Percentiles rank a stretch among this genome's conserved stretches.
These are phyloP conservation scores for Cadophora malorum DNA, from an alignment of 2,329 filamentous ascomycete species.

Conservation along the genomic window DNA sequence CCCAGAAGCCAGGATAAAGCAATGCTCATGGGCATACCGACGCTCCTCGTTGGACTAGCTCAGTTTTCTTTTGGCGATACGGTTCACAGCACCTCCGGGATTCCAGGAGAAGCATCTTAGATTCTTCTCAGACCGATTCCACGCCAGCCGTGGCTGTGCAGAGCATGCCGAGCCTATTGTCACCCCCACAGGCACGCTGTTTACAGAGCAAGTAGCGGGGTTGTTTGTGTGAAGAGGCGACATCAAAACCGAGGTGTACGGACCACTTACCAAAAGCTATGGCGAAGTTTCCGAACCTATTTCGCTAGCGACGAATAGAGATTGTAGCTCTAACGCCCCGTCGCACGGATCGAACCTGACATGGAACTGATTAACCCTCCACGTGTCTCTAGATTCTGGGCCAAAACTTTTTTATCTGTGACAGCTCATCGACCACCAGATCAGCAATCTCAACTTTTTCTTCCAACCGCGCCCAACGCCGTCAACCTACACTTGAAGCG, in stretches of 20 bases:
- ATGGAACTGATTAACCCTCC: conserved; percentile 2
- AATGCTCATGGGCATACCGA: neutral
- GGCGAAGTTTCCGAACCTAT: neutral
- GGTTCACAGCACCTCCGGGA: neutral
- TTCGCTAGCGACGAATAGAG: neutral
- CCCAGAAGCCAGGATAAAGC: conserved; percentile 14
- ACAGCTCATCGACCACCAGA: conserved; percentile 11
- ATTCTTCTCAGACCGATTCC: neutral
- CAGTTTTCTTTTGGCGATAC: neutral
- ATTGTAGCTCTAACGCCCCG: neutral
- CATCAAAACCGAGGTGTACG: conserved; percentile 5
- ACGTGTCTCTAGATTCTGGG: conserved; percentile 5
- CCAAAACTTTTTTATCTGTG: neutral
- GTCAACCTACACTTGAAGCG: neutral
- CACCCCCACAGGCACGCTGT: neutral
- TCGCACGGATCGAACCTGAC: conserved; percentile 9
- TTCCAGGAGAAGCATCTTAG: neutral
- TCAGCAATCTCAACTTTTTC: conserved; percentile 10
- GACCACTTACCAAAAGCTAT: conserved; percentile 1
- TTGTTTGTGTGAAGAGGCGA: neutral
- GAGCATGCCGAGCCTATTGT: neutral
- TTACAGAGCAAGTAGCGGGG: neutral
- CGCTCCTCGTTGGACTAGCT: neutral
- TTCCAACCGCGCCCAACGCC: conserved; percentile 15
- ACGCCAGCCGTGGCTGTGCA: conserved; percentile 13